Conservation (phyloP, 768 basidiomycete genomes). For the Boletus pseudopeckii region DNA sequence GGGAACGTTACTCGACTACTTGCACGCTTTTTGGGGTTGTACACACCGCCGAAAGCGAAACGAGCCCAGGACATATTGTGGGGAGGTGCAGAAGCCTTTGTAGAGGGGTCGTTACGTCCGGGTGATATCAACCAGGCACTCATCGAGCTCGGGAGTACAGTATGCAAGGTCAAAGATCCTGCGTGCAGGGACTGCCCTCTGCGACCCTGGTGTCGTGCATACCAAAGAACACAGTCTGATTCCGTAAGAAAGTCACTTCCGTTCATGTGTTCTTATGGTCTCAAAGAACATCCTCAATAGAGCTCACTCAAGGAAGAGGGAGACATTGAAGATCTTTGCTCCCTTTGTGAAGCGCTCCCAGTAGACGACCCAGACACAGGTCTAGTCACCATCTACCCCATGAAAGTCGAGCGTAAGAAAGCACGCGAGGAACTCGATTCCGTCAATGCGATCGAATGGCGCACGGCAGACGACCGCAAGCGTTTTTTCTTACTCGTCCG, state of each 20-base stretch:
- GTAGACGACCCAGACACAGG: slow-evolving; percentile 12
- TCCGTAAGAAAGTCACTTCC: slow-evolving; percentile 8
- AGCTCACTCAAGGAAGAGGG: slow-evolving; percentile 15
- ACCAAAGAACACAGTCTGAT: slow-evolving; percentile 25
- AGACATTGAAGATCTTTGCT: slow-evolving; percentile 80
- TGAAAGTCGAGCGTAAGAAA: slow-evolving; percentile 81
- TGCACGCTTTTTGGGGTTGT: slow-evolving; percentile 76
- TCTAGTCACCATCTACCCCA: slow-evolving; percentile 76
- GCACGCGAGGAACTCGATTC: slow-evolving; percentile 80
- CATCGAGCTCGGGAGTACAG: slow-evolving; percentile 91
- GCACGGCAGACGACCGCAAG: slow-evolving; percentile 32
- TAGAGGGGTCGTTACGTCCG: slow-evolving; percentile 51
- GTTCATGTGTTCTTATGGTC: not conserved
- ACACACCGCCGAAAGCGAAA: slow-evolving; percentile 81
- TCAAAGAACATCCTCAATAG: not conserved
- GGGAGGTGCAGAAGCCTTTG: slow-evolving; percentile 69
- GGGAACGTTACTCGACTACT: slow-evolving; percentile 89
- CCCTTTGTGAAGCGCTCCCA: slow-evolving; percentile 59
- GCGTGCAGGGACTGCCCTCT: slow-evolving; percentile 73
- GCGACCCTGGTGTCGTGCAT: slow-evolving; percentile 64
- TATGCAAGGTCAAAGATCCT: slow-evolving; percentile 86
- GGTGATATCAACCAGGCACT: slow-evolving; percentile 91
- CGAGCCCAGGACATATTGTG: slow-evolving; percentile 77
- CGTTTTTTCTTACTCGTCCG: slow-evolving; percentile 75
- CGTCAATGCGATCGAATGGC: slow-evolving; percentile 87